A percentile compares a stretch with the other conserved stretches of the same genome.
Evolutionary conservation across 768 basidiomycete genomes (phyloP).

Genomic region (Boletus rufocinnamomeus): DNA sequence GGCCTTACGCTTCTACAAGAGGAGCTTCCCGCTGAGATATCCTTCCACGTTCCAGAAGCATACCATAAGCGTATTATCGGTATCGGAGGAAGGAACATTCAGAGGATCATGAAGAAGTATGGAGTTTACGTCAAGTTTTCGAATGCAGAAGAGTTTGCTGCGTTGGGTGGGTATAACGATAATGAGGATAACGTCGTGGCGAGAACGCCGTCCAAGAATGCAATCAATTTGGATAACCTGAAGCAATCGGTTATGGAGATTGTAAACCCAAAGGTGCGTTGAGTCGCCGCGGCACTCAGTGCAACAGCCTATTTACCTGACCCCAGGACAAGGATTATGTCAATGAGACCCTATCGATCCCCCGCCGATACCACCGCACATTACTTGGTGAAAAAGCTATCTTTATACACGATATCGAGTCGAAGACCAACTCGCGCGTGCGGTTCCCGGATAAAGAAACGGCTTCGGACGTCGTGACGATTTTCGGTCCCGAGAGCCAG

Average conservation of each 20-base stretch:
- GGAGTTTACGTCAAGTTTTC: constrained; percentile 99
- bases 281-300: background rate
- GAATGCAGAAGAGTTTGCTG: constrained; percentile 95
- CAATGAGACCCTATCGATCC: constrained; percentile 90
- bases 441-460: constrained; percentile 92
- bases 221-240: constrained; percentile 89
- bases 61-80: constrained; percentile 99
- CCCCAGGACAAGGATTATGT: constrained; percentile 94
- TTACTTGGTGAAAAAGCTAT: constrained; percentile 95
- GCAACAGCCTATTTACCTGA: constrained; percentile 3
- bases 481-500: constrained; percentile 96
- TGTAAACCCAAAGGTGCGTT: constrained; percentile 87
- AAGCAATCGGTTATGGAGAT: constrained; percentile 98
- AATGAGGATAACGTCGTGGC: constrained; percentile 99
- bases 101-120: constrained; percentile 99
- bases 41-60: constrained; percentile 96
- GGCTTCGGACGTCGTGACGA: constrained; percentile 93
- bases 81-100: constrained; percentile 96
- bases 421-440: constrained; percentile 92
- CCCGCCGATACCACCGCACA: constrained; percentile 92
- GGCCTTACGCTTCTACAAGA: constrained; percentile 91
- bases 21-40: constrained; percentile 97
- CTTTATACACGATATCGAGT: constrained; percentile 96
- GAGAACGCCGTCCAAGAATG: constrained; percentile 97
- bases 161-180: constrained; percentile 91